Evolutionary conservation across 2,329 filamentous ascomycete species (phyloP).

Genomic region (Claviceps quebecensis): DNA sequence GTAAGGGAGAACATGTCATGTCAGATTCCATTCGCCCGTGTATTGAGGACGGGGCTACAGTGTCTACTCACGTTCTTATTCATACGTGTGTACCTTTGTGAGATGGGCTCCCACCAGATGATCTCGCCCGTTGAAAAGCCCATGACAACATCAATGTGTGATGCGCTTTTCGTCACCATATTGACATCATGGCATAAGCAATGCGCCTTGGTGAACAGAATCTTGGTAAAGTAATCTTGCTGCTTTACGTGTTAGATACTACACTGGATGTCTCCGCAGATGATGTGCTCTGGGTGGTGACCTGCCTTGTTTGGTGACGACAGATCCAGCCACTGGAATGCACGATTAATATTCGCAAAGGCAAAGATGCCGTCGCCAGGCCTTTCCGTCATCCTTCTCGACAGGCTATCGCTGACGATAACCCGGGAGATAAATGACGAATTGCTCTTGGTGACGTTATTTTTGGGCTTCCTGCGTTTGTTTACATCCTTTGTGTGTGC

Average conservation of each 20-base stretch:
- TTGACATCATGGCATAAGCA: slow-evolving; percentile 93
- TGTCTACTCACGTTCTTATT: slow-evolving; percentile 68
- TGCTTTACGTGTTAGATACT: slow-evolving; percentile 24
- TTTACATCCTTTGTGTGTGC: slow-evolving; percentile 54
- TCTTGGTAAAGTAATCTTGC: slow-evolving; percentile 86
- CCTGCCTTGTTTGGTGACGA: slow-evolving; percentile 55
- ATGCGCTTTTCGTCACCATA: slow-evolving; percentile 58
- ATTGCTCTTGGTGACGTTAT: slow-evolving; percentile 96
- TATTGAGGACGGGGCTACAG: not conserved
- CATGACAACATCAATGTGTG: slow-evolving; percentile 83
- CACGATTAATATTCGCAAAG: slow-evolving; percentile 90
- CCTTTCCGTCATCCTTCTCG: slow-evolving; percentile 68
- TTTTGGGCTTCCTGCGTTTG: slow-evolving; percentile 89
- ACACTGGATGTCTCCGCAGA: not conserved
- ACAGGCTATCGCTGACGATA: slow-evolving; percentile 71
- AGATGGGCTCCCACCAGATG: slow-evolving; percentile 96
- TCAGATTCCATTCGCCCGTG: slow-evolving; percentile 1
- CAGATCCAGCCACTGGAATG: slow-evolving; percentile 91
- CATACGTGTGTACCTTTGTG: slow-evolving; percentile 84
- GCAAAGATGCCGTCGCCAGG: slow-evolving; percentile 68
- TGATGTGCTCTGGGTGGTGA: not conserved
- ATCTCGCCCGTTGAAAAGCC: slow-evolving; percentile 95
- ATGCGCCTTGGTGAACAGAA: slow-evolving; percentile 92
- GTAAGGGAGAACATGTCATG: not conserved
- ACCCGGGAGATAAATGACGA: slow-evolving; percentile 97